Percentiles rank a stretch among this genome's conserved stretches.
Conservation (phyloP, 495 filamentous ascomycete genomes). For the Venustampulla echinocandica region DNA sequence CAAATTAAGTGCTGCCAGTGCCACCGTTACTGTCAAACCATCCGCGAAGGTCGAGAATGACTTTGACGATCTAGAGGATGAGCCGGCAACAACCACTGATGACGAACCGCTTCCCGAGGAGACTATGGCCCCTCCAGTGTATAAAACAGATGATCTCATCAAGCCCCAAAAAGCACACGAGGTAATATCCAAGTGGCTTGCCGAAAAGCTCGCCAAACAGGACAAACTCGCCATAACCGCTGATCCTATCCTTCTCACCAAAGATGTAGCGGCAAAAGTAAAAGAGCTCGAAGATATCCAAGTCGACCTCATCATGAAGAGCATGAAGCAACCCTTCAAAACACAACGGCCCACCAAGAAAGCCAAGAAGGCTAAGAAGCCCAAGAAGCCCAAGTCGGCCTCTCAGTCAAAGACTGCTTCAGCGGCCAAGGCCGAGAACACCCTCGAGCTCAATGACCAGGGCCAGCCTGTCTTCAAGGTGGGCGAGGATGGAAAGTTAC, state of each 20-base stretch:
- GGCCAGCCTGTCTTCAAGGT: slow-evolving; percentile 9
- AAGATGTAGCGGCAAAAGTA: slow-evolving; percentile 53
- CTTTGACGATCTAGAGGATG: slow-evolving; percentile 56
- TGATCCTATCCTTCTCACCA: slow-evolving; percentile 59
- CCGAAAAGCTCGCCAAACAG: slow-evolving; percentile 55
- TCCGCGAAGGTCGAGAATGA: slow-evolving; percentile 33
- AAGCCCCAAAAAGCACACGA: slow-evolving; percentile 40
- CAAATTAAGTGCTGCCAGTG: slow-evolving; percentile 32
- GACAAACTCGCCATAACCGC: slow-evolving; percentile 57
- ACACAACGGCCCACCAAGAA: slow-evolving; percentile 39
- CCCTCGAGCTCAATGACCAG: slow-evolving; percentile 6
- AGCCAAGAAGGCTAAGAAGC: slow-evolving; percentile 34
- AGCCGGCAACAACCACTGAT: slow-evolving; percentile 36
- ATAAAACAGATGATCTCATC: slow-evolving; percentile 54
- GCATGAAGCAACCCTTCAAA: slow-evolving; percentile 53
- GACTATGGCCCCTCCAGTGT: slow-evolving; percentile 42
- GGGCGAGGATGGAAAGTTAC: slow-evolving; percentile 11
- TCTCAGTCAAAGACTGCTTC: slow-evolving; percentile 21
- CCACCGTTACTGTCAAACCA: slow-evolving; percentile 34
- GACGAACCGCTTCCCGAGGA: slow-evolving; percentile 29
- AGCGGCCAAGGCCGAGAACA: slow-evolving; percentile 9
- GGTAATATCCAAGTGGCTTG: slow-evolving; percentile 53
- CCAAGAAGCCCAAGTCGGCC: slow-evolving; percentile 26
- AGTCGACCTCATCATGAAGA: slow-evolving; percentile 63
- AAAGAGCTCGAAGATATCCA: slow-evolving; percentile 56